phyloP scores from a whole-genome alignment of 345 rosid species.

The Raphanus raphanistrum region DNA sequence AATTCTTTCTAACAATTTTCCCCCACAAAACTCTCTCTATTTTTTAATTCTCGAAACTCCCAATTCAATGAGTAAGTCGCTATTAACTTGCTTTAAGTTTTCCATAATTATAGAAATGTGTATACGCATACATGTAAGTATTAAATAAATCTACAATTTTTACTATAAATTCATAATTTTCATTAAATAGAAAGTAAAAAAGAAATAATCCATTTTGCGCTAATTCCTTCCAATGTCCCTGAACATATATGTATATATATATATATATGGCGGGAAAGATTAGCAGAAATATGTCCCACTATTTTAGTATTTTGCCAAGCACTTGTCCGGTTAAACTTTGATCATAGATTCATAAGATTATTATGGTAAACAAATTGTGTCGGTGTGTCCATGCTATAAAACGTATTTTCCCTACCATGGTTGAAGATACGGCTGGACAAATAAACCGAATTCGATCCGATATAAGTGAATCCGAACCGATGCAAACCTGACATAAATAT shows the following conservation, averaged over 20 bases:
- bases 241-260: background rate
- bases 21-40: conserved; percentile 34
- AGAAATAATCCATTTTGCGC: background rate
- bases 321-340: background rate
- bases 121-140: background rate
- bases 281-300: background rate
- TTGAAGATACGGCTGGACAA: background rate
- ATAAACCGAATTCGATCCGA: too few species aligned
- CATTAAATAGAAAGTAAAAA: background rate
- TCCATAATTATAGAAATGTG: conserved; percentile 35
- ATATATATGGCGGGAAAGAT: conserved; percentile 33
- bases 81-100: conserved; percentile 36
- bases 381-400: background rate
- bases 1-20: conserved; percentile 28
- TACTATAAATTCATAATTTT: background rate
- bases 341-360: background rate
- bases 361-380: background rate
- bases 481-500: too few species aligned
- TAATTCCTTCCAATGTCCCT: background rate
- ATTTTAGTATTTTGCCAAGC: background rate
- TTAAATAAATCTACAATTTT: background rate
- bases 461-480: too few species aligned
- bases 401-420: background rate
- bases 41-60: conserved; percentile 12
- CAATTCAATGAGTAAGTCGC: conserved; percentile 19